Evolutionary conservation across 2,329 filamentous ascomycete genomes (phyloP).

Genomic region (Gliomastix tumulicola): DNA sequence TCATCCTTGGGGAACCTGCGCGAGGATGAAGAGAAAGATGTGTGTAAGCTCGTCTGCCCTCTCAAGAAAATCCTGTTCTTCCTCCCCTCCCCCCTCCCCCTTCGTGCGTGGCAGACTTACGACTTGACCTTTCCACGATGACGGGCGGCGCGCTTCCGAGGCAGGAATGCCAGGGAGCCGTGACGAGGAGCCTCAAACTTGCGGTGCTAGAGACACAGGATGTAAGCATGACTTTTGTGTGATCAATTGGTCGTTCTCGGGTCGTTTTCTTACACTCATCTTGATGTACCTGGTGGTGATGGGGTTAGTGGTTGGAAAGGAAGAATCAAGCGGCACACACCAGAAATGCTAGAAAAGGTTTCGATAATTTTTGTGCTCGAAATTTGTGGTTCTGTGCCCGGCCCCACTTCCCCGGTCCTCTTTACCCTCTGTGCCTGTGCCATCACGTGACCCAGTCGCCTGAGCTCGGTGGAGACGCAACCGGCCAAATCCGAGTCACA

Average conservation of each 20-base stretch:
- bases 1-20: constrained; percentile 98
- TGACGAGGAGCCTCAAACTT: constrained; percentile 84
- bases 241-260: constrained; percentile 2
- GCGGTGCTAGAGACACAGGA: constrained; percentile 38
- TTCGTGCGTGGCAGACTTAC: constrained; percentile 47
- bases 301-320: constrained; percentile 22
- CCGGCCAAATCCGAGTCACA: no score
- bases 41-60: no score
- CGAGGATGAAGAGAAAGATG: background rate
- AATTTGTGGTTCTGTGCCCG: no score
- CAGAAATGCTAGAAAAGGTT: constrained; percentile 8
- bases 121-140: constrained; percentile 98
- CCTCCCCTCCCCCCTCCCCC: constrained; percentile 14
- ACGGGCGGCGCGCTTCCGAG: constrained; percentile 85
- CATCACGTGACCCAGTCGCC: constrained; percentile 22
- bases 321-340: constrained; percentile 1
- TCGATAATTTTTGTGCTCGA: constrained; percentile 6
- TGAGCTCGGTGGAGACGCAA: no score
- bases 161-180: constrained; percentile 84
- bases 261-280: constrained; percentile 28
- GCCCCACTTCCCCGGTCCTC: no score
- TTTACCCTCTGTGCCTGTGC: constrained; percentile 28
- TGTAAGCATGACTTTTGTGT: constrained; percentile 1
- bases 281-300: constrained; percentile 27
- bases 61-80: background rate